Base-by-base conservation (phyloP, 371 early-diverging fungal genomes). In the Dichotomocladium elegans region DNA sequence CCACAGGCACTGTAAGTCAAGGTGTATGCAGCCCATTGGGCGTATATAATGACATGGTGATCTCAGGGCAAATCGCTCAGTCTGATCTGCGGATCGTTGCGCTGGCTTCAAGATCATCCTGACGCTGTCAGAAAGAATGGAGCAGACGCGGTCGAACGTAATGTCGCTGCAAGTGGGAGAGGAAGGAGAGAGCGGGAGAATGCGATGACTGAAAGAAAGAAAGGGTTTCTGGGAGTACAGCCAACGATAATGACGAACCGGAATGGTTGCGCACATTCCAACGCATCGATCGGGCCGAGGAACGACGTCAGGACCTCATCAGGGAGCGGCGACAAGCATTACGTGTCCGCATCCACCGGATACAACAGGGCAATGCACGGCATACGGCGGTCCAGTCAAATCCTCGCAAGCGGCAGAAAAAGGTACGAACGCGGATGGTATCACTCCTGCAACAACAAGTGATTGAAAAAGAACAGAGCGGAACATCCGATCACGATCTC, bases 41-140 rank as follows among this genome's bases (percentile, higher is more conserved):
- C 4, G 10, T 30, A 8, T 12, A 15, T 25, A 35, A 14, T 14
- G 4, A 28, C 46, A 48, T 27, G 24, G n/a, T 15, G 2, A 41
- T 21, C 25, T 11, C 51, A 86, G 84, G 95, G 94, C 25, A 94
- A 95, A 72, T 89, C 92, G 12, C 78, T 96, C 4, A 88, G 88
- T 53, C 69, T 94, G 24, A 83, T 94, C 28, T 93, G 93, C 63
- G 92, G 92, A 10, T 76, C 91, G 0, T 61, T 94, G 7, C 81
- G 71, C 15, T 94, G 96, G 96, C 74, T 94, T 11, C 56, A 66
- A n/a, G 90, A 88, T 54, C 61, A 75, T 27, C 55, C 53, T 10
- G 50, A 67, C 2, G 53, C 42, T 24, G 19, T 34, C 53, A 53
- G 29, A 17, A 37, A 33, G 51, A 26, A 41, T 51, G 29, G 25